Evolutionary conservation across 129 eudicot species (phyloP), one percentile per base, ranked within the genome.

Genomic region (Saposhnikovia divaricata): DNA sequence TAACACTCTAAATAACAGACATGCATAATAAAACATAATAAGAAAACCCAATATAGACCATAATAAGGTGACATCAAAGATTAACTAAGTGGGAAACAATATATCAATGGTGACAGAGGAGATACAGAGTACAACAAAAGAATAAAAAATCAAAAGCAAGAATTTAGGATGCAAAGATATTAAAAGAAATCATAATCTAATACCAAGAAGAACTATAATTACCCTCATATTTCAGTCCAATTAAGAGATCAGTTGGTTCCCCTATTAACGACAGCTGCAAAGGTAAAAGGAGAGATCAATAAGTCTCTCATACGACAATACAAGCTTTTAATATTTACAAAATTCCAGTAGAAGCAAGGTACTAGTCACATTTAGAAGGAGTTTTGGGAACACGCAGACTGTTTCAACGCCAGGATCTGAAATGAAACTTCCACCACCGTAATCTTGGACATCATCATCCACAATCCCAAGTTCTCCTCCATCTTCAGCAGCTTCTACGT

Each of bases 141-240:
- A 11, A 3, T 21, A 7, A 3, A 34, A 37, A n/a, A 25, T 55
- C 57, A 42, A 43, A 78, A 23, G 28, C 6, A 27, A 81, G 40
- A 27, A 72, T 25, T 4, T 37, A 15, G n/a, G 16, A 25, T 5
- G 72, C 74, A 70, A 27, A 66, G 74, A 38, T 4, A 69, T 5
- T 16, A 14, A 37, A 25, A 59, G 3, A 66, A 66, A 66, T 4
- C 5, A 38, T 38, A 38, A 38, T n/a, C n/a, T 9, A 65, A 25
- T 11, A 11, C 23, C 39, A 12, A 53, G 27, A 23, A 82, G 42
- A 42, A 79, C 31, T 15, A 82, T 14, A 53, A 28, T 71, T 86
- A 93, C 98, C 98, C 74, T 93, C 96, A 69, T 93, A 85, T 87
- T 93, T 93, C 77, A 93, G 45, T 82, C 98, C 98, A 83, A 91